A percentile compares a stretch with the other conserved stretches of the same genome.
Conservation (phyloP, 495 filamentous ascomycete species). For the Penicillium ochrochloron region DNA sequence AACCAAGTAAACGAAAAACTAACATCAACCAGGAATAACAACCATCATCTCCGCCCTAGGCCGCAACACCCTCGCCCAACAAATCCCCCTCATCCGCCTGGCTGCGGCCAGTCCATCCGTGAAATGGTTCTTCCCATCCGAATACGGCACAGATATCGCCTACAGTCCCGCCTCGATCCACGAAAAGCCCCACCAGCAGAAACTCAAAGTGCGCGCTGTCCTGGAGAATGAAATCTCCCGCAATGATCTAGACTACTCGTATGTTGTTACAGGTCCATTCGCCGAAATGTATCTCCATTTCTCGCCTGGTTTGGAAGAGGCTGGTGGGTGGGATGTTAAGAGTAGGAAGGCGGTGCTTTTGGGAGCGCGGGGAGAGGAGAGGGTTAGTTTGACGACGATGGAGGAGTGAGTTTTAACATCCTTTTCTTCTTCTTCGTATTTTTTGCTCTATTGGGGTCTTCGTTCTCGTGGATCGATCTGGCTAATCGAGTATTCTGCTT, state of each 20-base stretch:
- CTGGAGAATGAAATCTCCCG: slow-evolving; percentile 51
- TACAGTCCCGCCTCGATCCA: slow-evolving; percentile 60
- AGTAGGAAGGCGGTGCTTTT: slow-evolving; percentile 62
- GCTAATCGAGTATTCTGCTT: background rate
- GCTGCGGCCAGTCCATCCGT: slow-evolving; percentile 60
- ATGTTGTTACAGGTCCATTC: slow-evolving; percentile 71
- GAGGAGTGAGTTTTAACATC: slow-evolving; percentile 57
- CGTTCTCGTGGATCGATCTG: background rate
- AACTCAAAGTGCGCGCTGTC: slow-evolving; percentile 66
- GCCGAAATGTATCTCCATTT: slow-evolving; percentile 65
- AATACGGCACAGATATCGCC: slow-evolving; percentile 77
- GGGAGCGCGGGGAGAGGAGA: slow-evolving; percentile 54
- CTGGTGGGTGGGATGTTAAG: slow-evolving; percentile 60
- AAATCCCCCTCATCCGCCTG: slow-evolving; percentile 62
- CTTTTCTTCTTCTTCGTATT: too few species aligned
- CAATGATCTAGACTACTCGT: slow-evolving; percentile 60
- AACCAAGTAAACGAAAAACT: background rate
- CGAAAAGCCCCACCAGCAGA: slow-evolving; percentile 72
- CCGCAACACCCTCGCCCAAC: slow-evolving; percentile 58
- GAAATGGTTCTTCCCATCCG: slow-evolving; percentile 71
- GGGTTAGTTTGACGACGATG: slow-evolving; percentile 68
- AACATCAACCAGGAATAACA: slow-evolving; percentile 52
- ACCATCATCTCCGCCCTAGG: slow-evolving; percentile 70
- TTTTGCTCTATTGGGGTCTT: background rate
- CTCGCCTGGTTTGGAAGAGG: slow-evolving; percentile 30